These are phyloP conservation scores for Kodamaea hsintzibuensis DNA, from an alignment of 805 yeast genomes.

Conservation along the genomic window DNA sequence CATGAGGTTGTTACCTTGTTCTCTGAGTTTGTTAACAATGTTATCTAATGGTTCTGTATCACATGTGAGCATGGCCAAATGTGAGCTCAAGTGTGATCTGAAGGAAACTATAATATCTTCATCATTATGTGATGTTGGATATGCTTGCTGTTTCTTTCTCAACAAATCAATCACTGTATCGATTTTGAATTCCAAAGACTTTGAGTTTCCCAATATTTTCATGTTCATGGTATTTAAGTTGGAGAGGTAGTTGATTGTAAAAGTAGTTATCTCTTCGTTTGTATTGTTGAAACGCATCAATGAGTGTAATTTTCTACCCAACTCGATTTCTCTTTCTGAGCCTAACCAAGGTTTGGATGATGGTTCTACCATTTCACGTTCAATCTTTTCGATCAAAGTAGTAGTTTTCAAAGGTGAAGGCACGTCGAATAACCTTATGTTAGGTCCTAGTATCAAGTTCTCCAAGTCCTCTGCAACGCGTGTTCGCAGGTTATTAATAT, in stretches of 20 bases:
- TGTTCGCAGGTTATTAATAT: not conserved
- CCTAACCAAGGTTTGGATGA: not conserved
- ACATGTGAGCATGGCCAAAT: conserved; percentile 2
- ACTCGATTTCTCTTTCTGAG: conserved; percentile 15
- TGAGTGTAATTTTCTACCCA: conserved; percentile 18
- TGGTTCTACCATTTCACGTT: conserved; percentile 7
- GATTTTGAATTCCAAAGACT: conserved; percentile 6
- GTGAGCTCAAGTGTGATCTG: conserved; percentile 1
- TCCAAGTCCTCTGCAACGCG: conserved; percentile 11
- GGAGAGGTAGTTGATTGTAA: not conserved
- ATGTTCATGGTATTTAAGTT: not conserved
- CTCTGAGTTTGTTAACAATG: conserved; percentile 27
- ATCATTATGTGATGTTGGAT: not conserved
- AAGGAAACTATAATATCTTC: not conserved
- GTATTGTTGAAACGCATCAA: conserved; percentile 15
- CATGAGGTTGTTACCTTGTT: conserved; percentile 43
- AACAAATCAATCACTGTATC: conserved; percentile 7
- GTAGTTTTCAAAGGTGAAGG: conserved; percentile 17
- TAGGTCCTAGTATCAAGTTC: conserved; percentile 22
- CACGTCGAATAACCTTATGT: conserved; percentile 11
- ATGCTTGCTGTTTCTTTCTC: not conserved
- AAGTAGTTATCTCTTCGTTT: not conserved
- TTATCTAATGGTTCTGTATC: not conserved
- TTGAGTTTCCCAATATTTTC: conserved; percentile 1
- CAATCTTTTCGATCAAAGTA: conserved; percentile 17